Evolutionary conservation across 2,329 filamentous ascomycete species (phyloP).

Genomic region (Botrytis elliptica): DNA sequence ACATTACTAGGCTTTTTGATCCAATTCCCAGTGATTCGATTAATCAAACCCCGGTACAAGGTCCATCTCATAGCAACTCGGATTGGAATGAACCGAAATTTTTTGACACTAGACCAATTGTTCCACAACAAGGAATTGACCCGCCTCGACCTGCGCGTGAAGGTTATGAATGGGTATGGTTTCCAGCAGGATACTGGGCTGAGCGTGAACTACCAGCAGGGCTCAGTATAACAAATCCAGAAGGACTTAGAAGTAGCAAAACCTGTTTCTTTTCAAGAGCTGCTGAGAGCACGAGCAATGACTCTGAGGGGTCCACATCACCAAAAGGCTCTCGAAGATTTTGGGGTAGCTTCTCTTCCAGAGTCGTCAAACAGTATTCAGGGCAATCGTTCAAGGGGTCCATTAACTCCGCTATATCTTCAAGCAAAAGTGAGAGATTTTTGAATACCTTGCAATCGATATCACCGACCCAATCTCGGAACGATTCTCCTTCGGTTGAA

Average conservation of each 20-base stretch:
- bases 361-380: constrained; percentile 8
- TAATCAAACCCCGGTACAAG: background rate
- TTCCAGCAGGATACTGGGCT: constrained; percentile 62
- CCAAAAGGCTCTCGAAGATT: constrained; percentile 17
- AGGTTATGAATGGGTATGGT: constrained; percentile 63
- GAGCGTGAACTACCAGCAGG: constrained; percentile 47
- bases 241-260: constrained; percentile 9
- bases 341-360: constrained; percentile 15
- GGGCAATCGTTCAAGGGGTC: background rate
- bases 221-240: background rate
- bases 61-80: constrained; percentile 1
- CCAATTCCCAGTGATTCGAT: background rate
- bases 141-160: constrained; percentile 55
- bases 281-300: background rate
- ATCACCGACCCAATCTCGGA: constrained; percentile 22
- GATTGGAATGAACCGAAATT: constrained; percentile 29
- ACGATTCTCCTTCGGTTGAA: constrained; percentile 18
- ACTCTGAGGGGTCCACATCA: constrained; percentile 12
- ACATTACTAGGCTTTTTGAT: constrained; percentile 19
- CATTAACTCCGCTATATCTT: background rate
- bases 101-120: constrained; percentile 9
- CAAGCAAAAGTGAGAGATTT: constrained; percentile 11
- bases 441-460: constrained; percentile 22
- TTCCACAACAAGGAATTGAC: constrained; percentile 39
- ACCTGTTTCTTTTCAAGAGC: background rate